Conservation (phyloP, 2,329 filamentous ascomycete species). For the Talaromyces sp. region DNA sequence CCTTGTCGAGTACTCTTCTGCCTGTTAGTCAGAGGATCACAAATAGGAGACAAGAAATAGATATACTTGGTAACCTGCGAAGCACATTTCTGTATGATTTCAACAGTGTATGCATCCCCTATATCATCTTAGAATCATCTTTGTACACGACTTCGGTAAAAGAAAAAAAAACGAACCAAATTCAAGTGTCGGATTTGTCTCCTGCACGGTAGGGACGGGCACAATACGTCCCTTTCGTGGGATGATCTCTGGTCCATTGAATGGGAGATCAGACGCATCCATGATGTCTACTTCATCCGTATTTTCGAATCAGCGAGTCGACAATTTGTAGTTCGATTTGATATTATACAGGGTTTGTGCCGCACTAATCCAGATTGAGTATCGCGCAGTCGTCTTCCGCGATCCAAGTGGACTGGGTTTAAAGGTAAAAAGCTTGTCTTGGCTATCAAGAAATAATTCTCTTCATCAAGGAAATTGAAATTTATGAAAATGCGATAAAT, state of each 20-base stretch:
- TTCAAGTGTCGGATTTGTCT: slow-evolving; percentile 39
- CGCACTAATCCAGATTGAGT: not conserved
- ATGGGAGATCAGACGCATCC: not conserved
- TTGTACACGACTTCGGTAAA: too few species aligned
- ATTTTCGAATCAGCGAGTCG: not conserved
- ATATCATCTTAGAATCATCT: not conserved
- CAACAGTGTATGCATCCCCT: slow-evolving; percentile 44
- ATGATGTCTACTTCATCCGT: not conserved
- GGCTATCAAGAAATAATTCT: not conserved
- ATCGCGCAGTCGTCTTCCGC: not conserved
- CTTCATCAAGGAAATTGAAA: not conserved
- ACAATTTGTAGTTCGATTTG: not conserved
- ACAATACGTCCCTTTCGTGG: slow-evolving; percentile 35
- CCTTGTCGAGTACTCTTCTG: slow-evolving; percentile 37
- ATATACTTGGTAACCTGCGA: slow-evolving; percentile 44
- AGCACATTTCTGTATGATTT: slow-evolving; percentile 44
- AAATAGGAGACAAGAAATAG: too few species aligned
- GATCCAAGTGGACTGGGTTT: not conserved
- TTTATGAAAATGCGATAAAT: not conserved
- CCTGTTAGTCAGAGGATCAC: not conserved
- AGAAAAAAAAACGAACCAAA: slow-evolving; percentile 33
- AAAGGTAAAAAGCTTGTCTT: not conserved
- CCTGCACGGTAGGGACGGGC: slow-evolving; percentile 44
- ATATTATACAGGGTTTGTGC: slow-evolving; percentile 4
- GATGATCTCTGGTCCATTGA: slow-evolving; percentile 19